Percentiles rank a stretch among this genome's conserved stretches.
Conservation (phyloP, 306 rosid genomes). For the Citrullus colocynthis region DNA sequence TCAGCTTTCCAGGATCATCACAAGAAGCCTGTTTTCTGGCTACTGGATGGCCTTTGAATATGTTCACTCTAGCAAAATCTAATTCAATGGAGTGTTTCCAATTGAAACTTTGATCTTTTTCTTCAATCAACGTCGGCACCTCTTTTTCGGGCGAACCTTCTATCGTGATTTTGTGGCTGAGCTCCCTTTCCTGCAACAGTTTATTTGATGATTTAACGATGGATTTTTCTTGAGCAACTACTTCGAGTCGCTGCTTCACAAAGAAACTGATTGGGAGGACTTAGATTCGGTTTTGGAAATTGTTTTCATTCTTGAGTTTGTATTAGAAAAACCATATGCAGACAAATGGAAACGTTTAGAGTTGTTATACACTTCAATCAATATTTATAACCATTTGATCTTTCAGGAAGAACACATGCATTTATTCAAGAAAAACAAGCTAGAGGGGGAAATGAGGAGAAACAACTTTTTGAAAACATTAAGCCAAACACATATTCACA, state of each 20-base stretch:
- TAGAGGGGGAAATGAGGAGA: neutral
- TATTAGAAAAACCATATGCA: no score
- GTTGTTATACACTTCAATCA: no score
- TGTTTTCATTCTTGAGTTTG: neutral
- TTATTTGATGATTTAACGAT: constrained; percentile 14
- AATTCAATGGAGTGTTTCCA: constrained; percentile 20
- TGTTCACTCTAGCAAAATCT: constrained; percentile 43
- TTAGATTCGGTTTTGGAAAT: neutral
- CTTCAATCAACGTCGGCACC: constrained; percentile 9
- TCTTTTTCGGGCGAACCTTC: constrained; percentile 23
- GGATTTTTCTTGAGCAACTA: constrained; percentile 15
- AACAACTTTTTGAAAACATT: neutral
- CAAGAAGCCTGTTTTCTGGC: constrained; percentile 35
- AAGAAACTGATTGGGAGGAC: neutral
- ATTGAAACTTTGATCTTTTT: constrained; percentile 18
- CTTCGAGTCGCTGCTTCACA: neutral
- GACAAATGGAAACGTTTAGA: no score
- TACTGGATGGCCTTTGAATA: constrained; percentile 64
- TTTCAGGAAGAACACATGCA: neutral
- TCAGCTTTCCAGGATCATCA: constrained; percentile 57
- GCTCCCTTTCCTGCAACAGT: constrained; percentile 37
- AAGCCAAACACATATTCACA: neutral
- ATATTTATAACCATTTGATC: no score
- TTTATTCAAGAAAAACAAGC: neutral
- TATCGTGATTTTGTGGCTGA: constrained; percentile 41